Base-by-base conservation (phyloP, 768 basidiomycete genomes). In the Mycena olivaceomarginata region DNA sequence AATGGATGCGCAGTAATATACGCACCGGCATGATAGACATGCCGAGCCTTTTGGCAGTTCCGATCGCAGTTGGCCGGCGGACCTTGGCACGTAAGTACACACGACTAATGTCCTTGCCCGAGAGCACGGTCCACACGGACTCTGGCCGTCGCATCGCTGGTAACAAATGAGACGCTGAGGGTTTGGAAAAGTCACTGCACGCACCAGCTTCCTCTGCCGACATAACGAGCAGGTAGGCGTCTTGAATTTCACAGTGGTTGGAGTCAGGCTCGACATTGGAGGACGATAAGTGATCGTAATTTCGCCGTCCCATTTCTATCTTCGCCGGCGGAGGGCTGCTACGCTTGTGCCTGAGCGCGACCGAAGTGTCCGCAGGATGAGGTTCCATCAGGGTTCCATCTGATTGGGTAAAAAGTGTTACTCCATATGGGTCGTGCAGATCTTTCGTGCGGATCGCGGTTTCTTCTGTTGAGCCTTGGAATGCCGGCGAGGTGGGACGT, bases 131-230 rank as follows among this genome's bases (percentile, higher is more conserved):
- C 65, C 69, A 48, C 77, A 78, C 2, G 77, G 77, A 66, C 37
- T 45, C 31, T 59, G 70, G 4, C 77, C 77, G 43, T 78, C 77
- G 53, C 77, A 78, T 48, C 77, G 77, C 77, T 78, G 25, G 20
- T 12, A 37, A 9, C 20, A 51, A 20, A 37, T 43, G 3, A 18
- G 43, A 10, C 57, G 12, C 11, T 15, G 41, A 2, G 3, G 11
- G 46, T 31, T 18, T 25, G 22, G 13, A 60, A 60, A 22, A 60
- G 31, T 31, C 31, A 10, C 13, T 65, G 18, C 16, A 65, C 77
- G 40, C 39, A 78, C 77, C 13, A 78, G 72, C 40, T 77, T 77
- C 18, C 77, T 62, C 40, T 67, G 67, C 39, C 72, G 72, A 64
- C 77, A 77, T 22, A 77, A 20, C 31, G 41, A 67, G 51, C 77